Percentiles rank a stretch among this genome's conserved stretches.
Evolutionary conservation across 129 eudicot species (phyloP).

Genomic region (Centrapalus pauciflorus): DNA sequence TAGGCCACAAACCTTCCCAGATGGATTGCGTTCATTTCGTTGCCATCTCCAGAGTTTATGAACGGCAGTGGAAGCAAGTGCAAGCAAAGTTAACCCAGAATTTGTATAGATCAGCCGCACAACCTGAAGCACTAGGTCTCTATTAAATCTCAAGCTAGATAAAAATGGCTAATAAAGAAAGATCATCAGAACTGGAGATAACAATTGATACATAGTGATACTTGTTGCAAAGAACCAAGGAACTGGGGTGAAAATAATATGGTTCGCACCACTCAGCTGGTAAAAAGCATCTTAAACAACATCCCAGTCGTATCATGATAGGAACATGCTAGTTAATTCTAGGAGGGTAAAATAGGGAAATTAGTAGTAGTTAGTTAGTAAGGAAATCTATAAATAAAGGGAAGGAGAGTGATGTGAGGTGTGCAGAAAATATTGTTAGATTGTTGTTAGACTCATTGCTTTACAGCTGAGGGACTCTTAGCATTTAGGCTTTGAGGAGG

Average conservation of each 20-base stretch:
- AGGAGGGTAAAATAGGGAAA: too few relatives aligned
- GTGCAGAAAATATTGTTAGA: too few relatives aligned
- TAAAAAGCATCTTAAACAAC: background rate
- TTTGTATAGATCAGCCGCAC: slow-evolving; percentile 67
- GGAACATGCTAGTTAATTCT: too few relatives aligned
- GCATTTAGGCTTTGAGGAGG: too few relatives aligned
- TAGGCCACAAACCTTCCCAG: slow-evolving; percentile 52
- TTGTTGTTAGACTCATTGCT: too few relatives aligned
- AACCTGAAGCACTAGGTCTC: slow-evolving; percentile 35
- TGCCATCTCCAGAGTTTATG: slow-evolving; percentile 95
- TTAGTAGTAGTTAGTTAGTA: too few relatives aligned
- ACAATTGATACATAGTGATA: background rate
- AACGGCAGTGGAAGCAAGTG: slow-evolving; percentile 67
- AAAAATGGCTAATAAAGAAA: background rate
- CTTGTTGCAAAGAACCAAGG: background rate
- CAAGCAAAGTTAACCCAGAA: slow-evolving; percentile 65
- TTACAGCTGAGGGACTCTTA: too few relatives aligned
- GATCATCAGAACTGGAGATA: background rate
- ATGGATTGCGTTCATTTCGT: slow-evolving; percentile 67
- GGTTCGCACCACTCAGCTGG: background rate
- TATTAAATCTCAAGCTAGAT: background rate
- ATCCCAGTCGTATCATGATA: background rate
- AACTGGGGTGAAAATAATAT: background rate
- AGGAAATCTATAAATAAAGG: too few relatives aligned
- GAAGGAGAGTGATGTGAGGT: too few relatives aligned